Conservation (phyloP, 2,329 filamentous ascomycete species). For the Akanthomyces lecanii region DNA sequence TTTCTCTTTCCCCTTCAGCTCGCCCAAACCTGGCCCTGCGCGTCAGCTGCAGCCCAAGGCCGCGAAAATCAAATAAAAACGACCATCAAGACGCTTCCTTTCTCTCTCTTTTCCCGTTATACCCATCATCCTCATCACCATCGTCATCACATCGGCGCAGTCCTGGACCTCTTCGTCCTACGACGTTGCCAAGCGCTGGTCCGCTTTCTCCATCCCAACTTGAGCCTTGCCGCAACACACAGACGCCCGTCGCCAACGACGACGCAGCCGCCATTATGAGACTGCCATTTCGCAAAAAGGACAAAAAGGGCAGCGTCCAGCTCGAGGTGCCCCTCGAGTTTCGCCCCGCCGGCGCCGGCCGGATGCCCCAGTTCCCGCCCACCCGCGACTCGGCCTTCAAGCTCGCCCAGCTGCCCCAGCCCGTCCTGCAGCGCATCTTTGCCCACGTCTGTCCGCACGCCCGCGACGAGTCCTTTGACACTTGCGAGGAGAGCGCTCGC, state of each 20-base stretch:
- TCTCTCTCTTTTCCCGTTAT: neutral
- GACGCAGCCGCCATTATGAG: slow-evolving; percentile 28
- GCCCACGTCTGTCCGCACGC: slow-evolving; percentile 78
- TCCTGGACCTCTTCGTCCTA: neutral
- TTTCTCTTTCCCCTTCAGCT: neutral
- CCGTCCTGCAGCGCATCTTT: slow-evolving; percentile 75
- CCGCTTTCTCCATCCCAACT: neutral
- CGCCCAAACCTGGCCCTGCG: too few relatives aligned
- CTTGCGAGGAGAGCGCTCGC: slow-evolving; percentile 74
- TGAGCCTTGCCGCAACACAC: neutral
- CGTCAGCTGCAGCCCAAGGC: too few relatives aligned
- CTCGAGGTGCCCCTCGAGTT: slow-evolving; percentile 29
- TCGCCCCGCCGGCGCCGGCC: slow-evolving; percentile 25
- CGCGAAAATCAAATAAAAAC: neutral
- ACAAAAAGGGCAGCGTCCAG: slow-evolving; percentile 32
- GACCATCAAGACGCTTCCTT: neutral
- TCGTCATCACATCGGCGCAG: neutral
- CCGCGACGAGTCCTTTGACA: slow-evolving; percentile 71
- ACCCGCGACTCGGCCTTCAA: slow-evolving; percentile 38
- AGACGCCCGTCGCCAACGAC: neutral
- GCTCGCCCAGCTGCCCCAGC: slow-evolving; percentile 56
- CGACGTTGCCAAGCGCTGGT: slow-evolving; percentile 3
- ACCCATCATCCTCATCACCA: neutral
- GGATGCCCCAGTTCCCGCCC: slow-evolving; percentile 32
- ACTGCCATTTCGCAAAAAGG: slow-evolving; percentile 35